Percentiles rank a stretch among this genome's conserved stretches.
Conservation (phyloP, 1,284 basidiomycete genomes). For the Athelia psychrophila region DNA sequence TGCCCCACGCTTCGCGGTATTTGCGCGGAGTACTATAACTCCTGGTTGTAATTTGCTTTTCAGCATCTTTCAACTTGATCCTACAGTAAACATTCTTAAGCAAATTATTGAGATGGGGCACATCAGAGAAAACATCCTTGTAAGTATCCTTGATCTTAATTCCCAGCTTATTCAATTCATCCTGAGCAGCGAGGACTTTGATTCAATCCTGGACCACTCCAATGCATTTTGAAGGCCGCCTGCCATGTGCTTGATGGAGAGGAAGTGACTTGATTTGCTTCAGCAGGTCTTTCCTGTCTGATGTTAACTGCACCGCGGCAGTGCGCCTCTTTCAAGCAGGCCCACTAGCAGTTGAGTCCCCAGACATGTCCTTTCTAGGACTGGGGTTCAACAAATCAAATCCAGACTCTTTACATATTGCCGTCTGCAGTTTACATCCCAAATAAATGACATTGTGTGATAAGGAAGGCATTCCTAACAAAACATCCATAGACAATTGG, state of each 20-base stretch:
- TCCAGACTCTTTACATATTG: no score
- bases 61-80: not conserved
- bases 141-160: not conserved
- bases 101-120: not conserved
- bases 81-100: not conserved
- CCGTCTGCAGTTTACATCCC: no score
- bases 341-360: no score
- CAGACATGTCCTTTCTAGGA: not conserved
- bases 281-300: not conserved
- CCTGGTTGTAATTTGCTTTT: not conserved
- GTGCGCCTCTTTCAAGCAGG: not conserved
- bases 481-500: no score
- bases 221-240: no score
- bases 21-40: not conserved
- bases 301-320: not conserved
- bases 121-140: not conserved
- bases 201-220: not conserved
- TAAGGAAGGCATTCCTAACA: no score
- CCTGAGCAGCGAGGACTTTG: not conserved
- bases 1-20: not conserved
- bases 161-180: not conserved
- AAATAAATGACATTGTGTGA: no score
- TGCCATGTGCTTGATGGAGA: not conserved
- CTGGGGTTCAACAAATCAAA: not conserved
- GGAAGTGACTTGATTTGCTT: not conserved